Conservation (phyloP, 2,329 filamentous ascomycete species). For the Aspergillus chevalieri region DNA sequence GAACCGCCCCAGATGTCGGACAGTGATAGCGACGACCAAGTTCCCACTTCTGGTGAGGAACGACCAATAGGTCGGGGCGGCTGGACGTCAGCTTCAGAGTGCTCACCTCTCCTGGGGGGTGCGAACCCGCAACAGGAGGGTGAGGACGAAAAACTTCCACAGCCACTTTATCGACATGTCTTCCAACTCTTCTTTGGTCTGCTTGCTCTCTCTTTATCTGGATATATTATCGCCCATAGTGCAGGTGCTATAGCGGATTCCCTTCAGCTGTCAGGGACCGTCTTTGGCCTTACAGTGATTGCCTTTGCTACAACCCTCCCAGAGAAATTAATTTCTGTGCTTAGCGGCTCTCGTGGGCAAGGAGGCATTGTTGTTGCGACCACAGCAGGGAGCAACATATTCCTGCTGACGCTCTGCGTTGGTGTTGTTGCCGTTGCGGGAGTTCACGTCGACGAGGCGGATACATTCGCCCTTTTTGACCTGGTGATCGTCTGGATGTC, state of each 20-base stretch:
- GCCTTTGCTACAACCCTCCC: slow-evolving; percentile 50
- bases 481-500: slow-evolving; percentile 17
- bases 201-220: slow-evolving; percentile 40
- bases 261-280: slow-evolving; percentile 40
- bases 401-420: slow-evolving; percentile 47
- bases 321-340: slow-evolving; percentile 48
- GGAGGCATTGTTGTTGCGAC: slow-evolving; percentile 48
- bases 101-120: slow-evolving; percentile 14
- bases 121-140: background rate
- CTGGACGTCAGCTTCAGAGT: slow-evolving; percentile 7
- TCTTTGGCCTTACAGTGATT: slow-evolving; percentile 45
- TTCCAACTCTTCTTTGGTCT: slow-evolving; percentile 41
- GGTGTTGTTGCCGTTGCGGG: slow-evolving; percentile 23
- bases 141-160: slow-evolving; percentile 9
- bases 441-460: background rate
- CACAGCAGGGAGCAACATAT: slow-evolving; percentile 51
- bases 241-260: slow-evolving; percentile 36
- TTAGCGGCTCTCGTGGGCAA: slow-evolving; percentile 44
- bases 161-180: slow-evolving; percentile 34
- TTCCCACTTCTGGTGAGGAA: slow-evolving; percentile 5
- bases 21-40: slow-evolving; percentile 34
- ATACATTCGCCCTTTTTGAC: slow-evolving; percentile 20
- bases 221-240: slow-evolving; percentile 46
- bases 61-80: background rate
- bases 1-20: slow-evolving; percentile 40